A percentile compares a stretch with the other conserved stretches of the same genome.
Evolutionary conservation across 2,329 filamentous ascomycete species (phyloP).

Genomic region (Eutypa lata): DNA sequence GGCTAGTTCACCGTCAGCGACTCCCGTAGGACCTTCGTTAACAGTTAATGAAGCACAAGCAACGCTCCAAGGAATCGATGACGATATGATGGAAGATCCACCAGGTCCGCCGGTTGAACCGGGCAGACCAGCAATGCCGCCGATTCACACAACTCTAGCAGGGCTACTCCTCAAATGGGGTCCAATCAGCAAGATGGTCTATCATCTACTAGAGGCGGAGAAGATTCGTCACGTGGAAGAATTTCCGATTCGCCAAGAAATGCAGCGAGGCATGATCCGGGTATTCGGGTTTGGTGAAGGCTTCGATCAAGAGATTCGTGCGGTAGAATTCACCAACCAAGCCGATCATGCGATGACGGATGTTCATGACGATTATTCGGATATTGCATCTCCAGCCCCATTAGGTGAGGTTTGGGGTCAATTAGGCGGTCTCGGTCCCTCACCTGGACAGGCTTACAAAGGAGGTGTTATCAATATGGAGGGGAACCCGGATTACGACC

Average conservation of each 20-base stretch:
- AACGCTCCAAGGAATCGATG: constrained; percentile 32
- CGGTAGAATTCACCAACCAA: constrained; percentile 41
- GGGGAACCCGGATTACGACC: constrained; percentile 54
- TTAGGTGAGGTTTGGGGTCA: constrained; percentile 57
- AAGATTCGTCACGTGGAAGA: constrained; percentile 58
- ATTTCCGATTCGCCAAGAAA: constrained; percentile 75
- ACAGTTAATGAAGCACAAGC: constrained; percentile 28
- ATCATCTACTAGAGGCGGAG: constrained; percentile 42
- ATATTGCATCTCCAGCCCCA: constrained; percentile 52
- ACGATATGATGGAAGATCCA: constrained; percentile 49
- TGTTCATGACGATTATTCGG: constrained; percentile 42
- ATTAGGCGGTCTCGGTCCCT: constrained; percentile 48
- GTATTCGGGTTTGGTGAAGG: constrained; percentile 80
- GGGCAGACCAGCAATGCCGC: constrained; percentile 69
- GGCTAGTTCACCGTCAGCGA: constrained; percentile 28
- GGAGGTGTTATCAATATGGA: constrained; percentile 38
- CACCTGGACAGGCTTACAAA: constrained; percentile 32
- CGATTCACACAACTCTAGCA: constrained; percentile 87
- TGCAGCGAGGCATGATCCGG: constrained; percentile 68
- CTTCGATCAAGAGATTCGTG: constrained; percentile 49
- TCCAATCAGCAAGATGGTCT: constrained; percentile 63
- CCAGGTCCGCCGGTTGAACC: constrained; percentile 51
- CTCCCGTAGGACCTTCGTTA: constrained; percentile 20
- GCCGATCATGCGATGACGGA: constrained; percentile 33
- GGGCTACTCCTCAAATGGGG: constrained; percentile 75